phyloP scores from a whole-genome alignment of 257 asterid species.

The Nicotiana tomentosiformis region DNA sequence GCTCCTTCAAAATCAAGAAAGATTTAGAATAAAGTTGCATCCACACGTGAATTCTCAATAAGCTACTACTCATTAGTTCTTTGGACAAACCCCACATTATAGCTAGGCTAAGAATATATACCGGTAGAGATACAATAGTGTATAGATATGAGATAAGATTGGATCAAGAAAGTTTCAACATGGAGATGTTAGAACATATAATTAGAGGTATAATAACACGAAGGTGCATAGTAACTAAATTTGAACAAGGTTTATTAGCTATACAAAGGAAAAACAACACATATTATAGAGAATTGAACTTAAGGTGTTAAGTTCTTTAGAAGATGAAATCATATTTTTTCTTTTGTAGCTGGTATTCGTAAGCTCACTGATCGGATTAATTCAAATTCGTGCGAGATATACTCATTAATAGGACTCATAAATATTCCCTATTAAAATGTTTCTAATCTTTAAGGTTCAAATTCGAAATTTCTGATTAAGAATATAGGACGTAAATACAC shows the following conservation, averaged over 20 bases:
- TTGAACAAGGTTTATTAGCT: not conserved
- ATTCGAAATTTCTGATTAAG: too few relatives aligned
- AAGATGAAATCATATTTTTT: not conserved
- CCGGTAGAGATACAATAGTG: not conserved
- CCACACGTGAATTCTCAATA: conserved; percentile 4
- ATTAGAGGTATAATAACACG: not conserved
- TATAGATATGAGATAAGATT: not conserved
- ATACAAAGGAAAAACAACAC: not conserved
- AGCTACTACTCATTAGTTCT: not conserved
- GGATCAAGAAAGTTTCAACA: not conserved
- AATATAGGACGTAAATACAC: too few relatives aligned
- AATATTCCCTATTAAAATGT: too few relatives aligned
- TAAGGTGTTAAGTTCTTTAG: not conserved
- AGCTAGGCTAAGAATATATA: not conserved
- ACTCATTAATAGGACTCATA: not conserved
- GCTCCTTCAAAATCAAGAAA: conserved; percentile 7
- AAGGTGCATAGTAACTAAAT: not conserved
- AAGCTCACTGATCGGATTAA: not conserved
- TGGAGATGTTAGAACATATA: not conserved
- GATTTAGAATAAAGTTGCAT: conserved; percentile 2
- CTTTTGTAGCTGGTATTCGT: not conserved
- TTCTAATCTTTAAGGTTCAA: too few relatives aligned
- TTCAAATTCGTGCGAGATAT: not conserved
- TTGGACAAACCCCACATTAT: not conserved
- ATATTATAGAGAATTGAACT: not conserved